phyloP scores from a whole-genome alignment of 345 rosid species.

The Aquilaria yunnanensis region DNA sequence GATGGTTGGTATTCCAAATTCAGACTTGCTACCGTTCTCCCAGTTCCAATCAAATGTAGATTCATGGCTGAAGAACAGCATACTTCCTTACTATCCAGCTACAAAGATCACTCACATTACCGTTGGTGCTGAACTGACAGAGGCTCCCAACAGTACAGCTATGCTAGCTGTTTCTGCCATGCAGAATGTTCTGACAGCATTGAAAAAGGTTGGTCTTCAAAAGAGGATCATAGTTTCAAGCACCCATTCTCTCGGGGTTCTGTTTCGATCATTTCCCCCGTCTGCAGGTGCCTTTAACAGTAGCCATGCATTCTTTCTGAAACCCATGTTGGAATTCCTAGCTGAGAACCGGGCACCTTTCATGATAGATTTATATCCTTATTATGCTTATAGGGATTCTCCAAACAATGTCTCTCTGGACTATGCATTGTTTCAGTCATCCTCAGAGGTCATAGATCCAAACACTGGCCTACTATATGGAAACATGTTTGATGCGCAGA shows the following conservation, averaged over 20 bases:
- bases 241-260: constrained; percentile 74
- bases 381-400: constrained; percentile 76
- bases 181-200: constrained; percentile 62
- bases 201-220: constrained; percentile 59
- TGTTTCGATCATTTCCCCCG: constrained; percentile 83
- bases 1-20: constrained; percentile 73
- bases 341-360: constrained; percentile 85
- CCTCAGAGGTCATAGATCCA: constrained; percentile 82
- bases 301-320: constrained; percentile 62
- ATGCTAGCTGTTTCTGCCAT: constrained; percentile 68
- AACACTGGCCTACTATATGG: constrained; percentile 83
- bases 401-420: constrained; percentile 69
- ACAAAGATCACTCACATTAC: constrained; percentile 66
- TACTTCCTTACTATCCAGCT: constrained; percentile 76
- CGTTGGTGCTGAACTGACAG: constrained; percentile 84
- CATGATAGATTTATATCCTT: constrained; percentile 74
- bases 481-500: constrained; percentile 93
- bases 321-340: constrained; percentile 74
- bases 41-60: constrained; percentile 76
- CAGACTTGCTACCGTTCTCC: constrained; percentile 59
- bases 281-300: constrained; percentile 89
- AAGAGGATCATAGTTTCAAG: constrained; percentile 74
- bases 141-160: constrained; percentile 47
- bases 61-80: constrained; percentile 75
- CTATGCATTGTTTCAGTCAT: constrained; percentile 66